Evolutionary conservation across 257 asterid species (phyloP).

Genomic region (Salvia rosmarinus): DNA sequence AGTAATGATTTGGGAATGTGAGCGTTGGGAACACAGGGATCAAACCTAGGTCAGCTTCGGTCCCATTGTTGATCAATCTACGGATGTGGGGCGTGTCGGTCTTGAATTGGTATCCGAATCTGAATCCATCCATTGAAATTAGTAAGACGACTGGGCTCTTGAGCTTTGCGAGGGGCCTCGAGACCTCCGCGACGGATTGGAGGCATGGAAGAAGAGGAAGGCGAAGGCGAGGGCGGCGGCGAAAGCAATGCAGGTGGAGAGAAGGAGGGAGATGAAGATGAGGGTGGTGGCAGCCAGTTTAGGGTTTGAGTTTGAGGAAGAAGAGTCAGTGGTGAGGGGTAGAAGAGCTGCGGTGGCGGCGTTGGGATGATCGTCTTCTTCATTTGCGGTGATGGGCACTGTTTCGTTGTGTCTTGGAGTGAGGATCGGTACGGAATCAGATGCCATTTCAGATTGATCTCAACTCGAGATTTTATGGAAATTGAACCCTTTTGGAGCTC

Average conservation of each 20-base stretch:
- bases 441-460: conserved; percentile 32
- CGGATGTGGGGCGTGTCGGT: conserved; percentile 57
- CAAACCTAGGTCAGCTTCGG: conserved; percentile 65
- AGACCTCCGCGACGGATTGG: conserved; percentile 13
- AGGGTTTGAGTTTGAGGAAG: conserved; percentile 28
- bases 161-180: conserved; percentile 56
- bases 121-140: conserved; percentile 72
- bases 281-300: conserved; percentile 31
- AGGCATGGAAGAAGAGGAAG: conserved; percentile 44
- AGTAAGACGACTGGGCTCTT: conserved; percentile 58
- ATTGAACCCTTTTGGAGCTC: background rate
- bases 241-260: conserved; percentile 47
- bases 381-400: conserved; percentile 27
- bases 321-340: conserved; percentile 41
- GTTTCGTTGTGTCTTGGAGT: conserved; percentile 30
- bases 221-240: conserved; percentile 58
- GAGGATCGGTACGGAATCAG: conserved; percentile 49
- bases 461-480: too few species aligned
- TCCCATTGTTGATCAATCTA: conserved; percentile 57
- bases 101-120: conserved; percentile 77
- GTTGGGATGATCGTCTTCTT: conserved; percentile 44
- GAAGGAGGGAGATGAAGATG: conserved; percentile 41
- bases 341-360: conserved; percentile 46
- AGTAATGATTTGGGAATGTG: conserved; percentile 77
- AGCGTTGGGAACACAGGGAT: conserved; percentile 75